Conservation (phyloP, 768 basidiomycete species). For the Cystobasidiopsis lactophilus region DNA sequence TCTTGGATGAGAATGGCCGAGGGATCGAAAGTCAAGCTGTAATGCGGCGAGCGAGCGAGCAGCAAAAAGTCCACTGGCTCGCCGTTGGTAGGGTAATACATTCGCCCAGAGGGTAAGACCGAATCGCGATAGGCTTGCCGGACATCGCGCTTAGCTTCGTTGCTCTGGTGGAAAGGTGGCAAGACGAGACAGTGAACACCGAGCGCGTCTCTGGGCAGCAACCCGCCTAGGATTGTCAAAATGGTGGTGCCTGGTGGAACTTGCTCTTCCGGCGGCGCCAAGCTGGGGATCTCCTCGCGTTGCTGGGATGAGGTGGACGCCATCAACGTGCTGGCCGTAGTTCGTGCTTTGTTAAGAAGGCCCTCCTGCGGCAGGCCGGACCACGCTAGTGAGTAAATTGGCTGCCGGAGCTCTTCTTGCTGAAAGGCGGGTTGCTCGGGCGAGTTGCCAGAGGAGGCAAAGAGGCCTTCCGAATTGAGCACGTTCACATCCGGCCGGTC, state of each 20-base stretch:
- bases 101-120: conserved; percentile 20
- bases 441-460: conserved; percentile 18
- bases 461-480: conserved; percentile 27
- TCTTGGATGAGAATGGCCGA: conserved; percentile 42
- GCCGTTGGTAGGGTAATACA: conserved; percentile 37
- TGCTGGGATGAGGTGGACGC: no score
- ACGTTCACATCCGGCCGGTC: conserved; percentile 28
- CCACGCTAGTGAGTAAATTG: conserved; percentile 73
- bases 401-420: conserved; percentile 33
- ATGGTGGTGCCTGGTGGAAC: conserved; percentile 33
- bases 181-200: conserved; percentile 50
- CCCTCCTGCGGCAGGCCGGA: conserved; percentile 20
- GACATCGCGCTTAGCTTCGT: conserved; percentile 18
- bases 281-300: no score
- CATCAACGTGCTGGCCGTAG: conserved; percentile 22
- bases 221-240: conserved; percentile 57
- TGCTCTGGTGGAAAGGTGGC: conserved; percentile 26
- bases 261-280: conserved; percentile 11
- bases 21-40: conserved; percentile 44
- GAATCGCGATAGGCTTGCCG: conserved; percentile 45
- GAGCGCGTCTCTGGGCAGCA: conserved; percentile 32
- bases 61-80: conserved; percentile 58
- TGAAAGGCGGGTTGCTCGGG: conserved; percentile 7
- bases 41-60: conserved; percentile 51
- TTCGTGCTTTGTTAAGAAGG: conserved; percentile 9